These are phyloP conservation scores for Vicia villosa DNA, from an alignment of 306 rosid species.

Conservation along the genomic window DNA sequence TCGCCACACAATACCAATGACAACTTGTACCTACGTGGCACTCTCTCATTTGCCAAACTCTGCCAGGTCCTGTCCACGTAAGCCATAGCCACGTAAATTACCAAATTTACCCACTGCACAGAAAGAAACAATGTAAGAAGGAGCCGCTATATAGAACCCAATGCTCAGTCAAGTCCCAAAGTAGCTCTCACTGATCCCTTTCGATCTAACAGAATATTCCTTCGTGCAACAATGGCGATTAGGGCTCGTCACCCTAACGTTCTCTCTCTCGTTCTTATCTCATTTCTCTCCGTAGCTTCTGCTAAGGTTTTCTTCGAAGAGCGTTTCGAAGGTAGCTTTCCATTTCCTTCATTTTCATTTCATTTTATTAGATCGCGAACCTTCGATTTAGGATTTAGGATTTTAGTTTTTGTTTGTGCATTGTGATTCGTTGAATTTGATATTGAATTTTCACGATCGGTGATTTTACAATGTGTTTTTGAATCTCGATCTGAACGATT, in stretches of 20 bases:
- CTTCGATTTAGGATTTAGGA: conserved; percentile 25
- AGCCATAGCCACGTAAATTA: conserved; percentile 15
- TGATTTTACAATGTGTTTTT: conserved; percentile 18
- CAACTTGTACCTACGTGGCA: conserved; percentile 10
- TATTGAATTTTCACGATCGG: conserved; percentile 34
- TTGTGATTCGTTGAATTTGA: conserved; percentile 10
- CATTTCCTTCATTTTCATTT: conserved; percentile 5
- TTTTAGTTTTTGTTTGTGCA: conserved; percentile 4
- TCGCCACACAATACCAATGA: conserved; percentile 54
- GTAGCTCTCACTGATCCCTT: conserved; percentile 23
- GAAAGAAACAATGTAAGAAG: conserved; percentile 1
- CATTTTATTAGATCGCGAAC: conserved; percentile 24
- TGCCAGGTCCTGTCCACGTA: conserved; percentile 27
- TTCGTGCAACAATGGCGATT: conserved; percentile 64
- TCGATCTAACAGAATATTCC: conserved; percentile 22
- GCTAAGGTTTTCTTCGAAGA: conserved; percentile 95
- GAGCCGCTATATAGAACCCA: conserved; percentile 34
- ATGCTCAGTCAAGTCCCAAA: conserved; percentile 35
- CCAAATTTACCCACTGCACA: conserved; percentile 38
- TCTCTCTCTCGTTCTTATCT: conserved; percentile 55
- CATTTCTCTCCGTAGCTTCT: conserved; percentile 62
- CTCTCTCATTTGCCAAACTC: fast-evolving
- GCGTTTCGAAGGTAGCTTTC: conserved; percentile 74
- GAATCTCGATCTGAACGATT: conserved; percentile 46
- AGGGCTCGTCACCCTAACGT: conserved; percentile 71